Conservation (phyloP, 352 stramenopile genomes). For the Aphanomyces invadans region DNA sequence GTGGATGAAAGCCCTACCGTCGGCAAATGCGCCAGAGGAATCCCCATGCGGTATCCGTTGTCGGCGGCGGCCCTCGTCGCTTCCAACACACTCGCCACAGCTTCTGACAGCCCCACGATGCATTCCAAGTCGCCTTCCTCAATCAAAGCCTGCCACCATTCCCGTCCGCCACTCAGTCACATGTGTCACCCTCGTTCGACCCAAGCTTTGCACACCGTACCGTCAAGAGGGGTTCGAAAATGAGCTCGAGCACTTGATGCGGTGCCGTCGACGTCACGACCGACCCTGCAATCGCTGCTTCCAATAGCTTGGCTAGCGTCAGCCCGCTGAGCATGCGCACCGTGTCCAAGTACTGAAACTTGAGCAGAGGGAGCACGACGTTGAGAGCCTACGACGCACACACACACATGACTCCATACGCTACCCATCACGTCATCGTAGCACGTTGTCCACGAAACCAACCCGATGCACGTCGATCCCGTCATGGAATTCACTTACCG, state of each 20-base stretch:
- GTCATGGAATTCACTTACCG: constrained; percentile 12
- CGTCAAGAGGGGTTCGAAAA: constrained; percentile 58
- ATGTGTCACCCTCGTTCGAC: no score
- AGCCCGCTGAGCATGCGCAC: constrained; percentile 73
- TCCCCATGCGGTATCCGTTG: constrained; percentile 56
- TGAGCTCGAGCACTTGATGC: constrained; percentile 74
- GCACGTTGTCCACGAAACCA: no score
- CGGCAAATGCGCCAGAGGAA: constrained; percentile 61
- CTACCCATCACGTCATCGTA: no score
- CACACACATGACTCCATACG: no score
- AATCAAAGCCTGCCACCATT: constrained; percentile 40
- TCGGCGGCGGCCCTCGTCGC: constrained; percentile 76
- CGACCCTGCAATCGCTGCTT: constrained; percentile 60
- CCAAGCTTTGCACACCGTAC: no score
- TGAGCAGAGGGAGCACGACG: constrained; percentile 67
- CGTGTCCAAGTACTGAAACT: constrained; percentile 81
- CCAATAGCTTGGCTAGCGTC: constrained; percentile 65
- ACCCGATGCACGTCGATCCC: background rate
- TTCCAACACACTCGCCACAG: constrained; percentile 60
- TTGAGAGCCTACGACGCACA: constrained; percentile 34
- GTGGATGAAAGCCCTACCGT: constrained; percentile 21
- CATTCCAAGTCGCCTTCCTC: constrained; percentile 74
- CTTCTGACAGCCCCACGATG: constrained; percentile 64
- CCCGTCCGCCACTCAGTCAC: no score
- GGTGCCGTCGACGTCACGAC: constrained; percentile 52